phyloP scores from a whole-genome alignment of 176 grass and related monocot genomes.

The Oryza punctata region DNA sequence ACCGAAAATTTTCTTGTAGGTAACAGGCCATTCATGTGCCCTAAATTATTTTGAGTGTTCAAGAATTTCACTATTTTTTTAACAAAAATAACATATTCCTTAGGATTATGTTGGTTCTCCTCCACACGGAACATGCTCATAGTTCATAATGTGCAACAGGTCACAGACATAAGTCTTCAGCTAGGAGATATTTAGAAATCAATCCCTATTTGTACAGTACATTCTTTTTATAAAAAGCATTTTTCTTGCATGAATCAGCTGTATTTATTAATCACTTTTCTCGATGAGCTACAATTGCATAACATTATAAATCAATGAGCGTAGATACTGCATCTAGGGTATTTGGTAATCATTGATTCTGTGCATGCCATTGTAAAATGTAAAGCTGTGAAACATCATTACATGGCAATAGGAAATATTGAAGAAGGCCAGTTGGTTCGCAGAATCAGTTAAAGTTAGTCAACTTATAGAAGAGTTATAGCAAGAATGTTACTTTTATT shows the following conservation, averaged over 20 bases:
- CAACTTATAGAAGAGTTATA: slow-evolving; percentile 10
- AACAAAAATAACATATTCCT: not conserved
- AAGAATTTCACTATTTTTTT: not conserved
- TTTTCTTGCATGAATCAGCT: slow-evolving; percentile 1
- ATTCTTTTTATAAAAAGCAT: not conserved
- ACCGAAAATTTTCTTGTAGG: not conserved
- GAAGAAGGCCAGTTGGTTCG: not conserved
- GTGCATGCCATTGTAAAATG: slow-evolving; percentile 23
- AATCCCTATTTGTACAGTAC: slow-evolving; percentile 9
- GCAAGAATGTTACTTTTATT: slow-evolving; percentile 1
- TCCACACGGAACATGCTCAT: not conserved
- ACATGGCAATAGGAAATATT: slow-evolving; percentile 2
- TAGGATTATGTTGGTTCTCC: not conserved
- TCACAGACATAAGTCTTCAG: not conserved
- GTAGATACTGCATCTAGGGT: not conserved
- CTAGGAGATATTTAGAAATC: not conserved
- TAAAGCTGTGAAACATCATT: slow-evolving; percentile 31
- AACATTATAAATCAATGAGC: slow-evolving; percentile 2
- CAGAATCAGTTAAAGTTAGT: slow-evolving; percentile 4
- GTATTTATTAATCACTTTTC: slow-evolving; percentile 16
- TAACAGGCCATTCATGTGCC: not conserved
- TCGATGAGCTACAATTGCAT: not conserved
- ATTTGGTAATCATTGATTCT: slow-evolving; percentile 22
- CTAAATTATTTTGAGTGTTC: slow-evolving; percentile 5
- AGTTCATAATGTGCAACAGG: not conserved